Base-by-base conservation (phyloP, 306 rosid species). In the Notholithocarpus densiflorus region DNA sequence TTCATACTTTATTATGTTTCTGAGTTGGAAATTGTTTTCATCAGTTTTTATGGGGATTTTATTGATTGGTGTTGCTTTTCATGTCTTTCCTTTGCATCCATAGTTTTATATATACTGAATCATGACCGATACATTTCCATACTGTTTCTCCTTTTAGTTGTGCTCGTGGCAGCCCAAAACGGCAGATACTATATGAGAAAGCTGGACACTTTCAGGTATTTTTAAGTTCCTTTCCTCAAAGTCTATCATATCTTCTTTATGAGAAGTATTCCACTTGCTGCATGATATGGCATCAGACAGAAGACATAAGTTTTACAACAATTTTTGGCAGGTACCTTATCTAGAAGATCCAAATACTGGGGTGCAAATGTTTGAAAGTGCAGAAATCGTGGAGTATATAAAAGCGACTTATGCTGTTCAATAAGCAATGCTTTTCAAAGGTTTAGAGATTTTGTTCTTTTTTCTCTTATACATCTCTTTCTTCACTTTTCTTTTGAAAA, bases 301-400 rank as follows among this genome's bases (percentile, higher is more conserved):
- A 54, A 48, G 53, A 12, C 53, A 48, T 48, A 59, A 81, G 61
- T 70, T n/a, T 51, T 54, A 34, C 68, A 45, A 73, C 51, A 65
- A 62, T 77, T 81, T 23, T 81, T 78, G 69, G 68, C 92, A 96
- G 99, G 98, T 86, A 40, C 98, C 99, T 27, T 93, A 81, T 83
- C 74, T 96, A 78, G 94, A 89, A 84, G 99, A 93, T 92, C 98
- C 98, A 40, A 96, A 96, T 88, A 96, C 99, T 3, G 99, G 98
- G 57, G 84, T 96, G 80, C 84, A 84, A 76, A 96, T 93, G 99
- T 96, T 88, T 75, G 99, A 96, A 82, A 96, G 99, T 86, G 98
- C 98, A 37, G 99, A 96, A 54, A 93, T 96, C 74, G 74, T 87
- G 32, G 98, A 96, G 65, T 96, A 96, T 85, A 82, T 96, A 52